Conservation (phyloP, 176 grass and related monocot species). For the Zizania latifolia region DNA sequence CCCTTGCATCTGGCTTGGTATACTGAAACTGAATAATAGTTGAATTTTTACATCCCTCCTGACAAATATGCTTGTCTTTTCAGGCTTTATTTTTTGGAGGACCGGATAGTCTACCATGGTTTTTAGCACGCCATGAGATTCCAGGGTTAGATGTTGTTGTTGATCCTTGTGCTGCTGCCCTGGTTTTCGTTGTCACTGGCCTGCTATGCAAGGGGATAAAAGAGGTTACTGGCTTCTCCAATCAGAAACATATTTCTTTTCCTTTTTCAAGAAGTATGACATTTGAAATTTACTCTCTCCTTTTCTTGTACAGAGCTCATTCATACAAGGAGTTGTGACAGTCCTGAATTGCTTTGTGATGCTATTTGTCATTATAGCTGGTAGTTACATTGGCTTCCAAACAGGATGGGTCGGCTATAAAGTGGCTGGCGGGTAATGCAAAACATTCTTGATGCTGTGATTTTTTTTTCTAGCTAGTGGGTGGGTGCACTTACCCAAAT, state of each 20-base stretch:
- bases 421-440: conserved; percentile 62
- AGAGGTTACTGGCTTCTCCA: conserved; percentile 45
- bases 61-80: neutral
- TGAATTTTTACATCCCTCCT: neutral
- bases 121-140: conserved; percentile 57
- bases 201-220: conserved; percentile 73
- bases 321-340: conserved; percentile 67
- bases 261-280: neutral
- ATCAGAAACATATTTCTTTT: neutral
- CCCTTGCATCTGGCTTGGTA: neutral
- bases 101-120: conserved; percentile 51
- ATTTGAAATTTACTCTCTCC: neutral
- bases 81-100: conserved; percentile 76
- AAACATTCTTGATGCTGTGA: neutral
- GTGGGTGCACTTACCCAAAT: neutral
- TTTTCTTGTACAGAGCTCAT: conserved; percentile 42
- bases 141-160: conserved; percentile 58
- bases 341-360: conserved; percentile 63
- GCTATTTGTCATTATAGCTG: conserved; percentile 80
- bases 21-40: neutral
- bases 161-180: conserved; percentile 71
- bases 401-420: conserved; percentile 83
- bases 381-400: conserved; percentile 72
- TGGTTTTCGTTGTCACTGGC: conserved; percentile 65
- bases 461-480: neutral